A percentile compares a stretch with the other conserved stretches of the same genome.
These are phyloP conservation scores for Anisodus tanguticus DNA, from an alignment of 257 asterid genomes.

Conservation along the genomic window DNA sequence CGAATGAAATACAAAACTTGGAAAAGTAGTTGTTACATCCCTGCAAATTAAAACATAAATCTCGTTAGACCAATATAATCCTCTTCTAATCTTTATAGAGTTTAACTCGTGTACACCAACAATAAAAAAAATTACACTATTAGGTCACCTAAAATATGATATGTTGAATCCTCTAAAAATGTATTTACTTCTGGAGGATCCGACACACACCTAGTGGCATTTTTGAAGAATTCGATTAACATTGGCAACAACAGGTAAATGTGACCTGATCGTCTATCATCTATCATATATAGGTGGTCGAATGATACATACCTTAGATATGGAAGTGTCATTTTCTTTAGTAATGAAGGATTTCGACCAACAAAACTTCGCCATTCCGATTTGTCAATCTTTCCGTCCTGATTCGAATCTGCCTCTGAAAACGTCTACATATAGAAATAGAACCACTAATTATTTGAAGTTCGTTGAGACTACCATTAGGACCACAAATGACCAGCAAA, in stretches of 20 bases:
- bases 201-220: neutral
- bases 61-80: neutral
- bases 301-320: constrained; percentile 65
- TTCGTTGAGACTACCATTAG: neutral
- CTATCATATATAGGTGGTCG: neutral
- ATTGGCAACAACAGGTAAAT: neutral
- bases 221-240: neutral
- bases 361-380: constrained; percentile 89
- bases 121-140: neutral
- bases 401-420: constrained; percentile 75
- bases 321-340: constrained; percentile 95
- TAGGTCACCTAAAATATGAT: neutral
- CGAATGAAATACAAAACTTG: constrained; percentile 27
- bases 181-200: neutral
- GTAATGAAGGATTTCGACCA: constrained; percentile 74
- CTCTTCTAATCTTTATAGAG: neutral
- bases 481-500: neutral
- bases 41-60: neutral
- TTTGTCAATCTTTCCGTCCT: constrained; percentile 89
- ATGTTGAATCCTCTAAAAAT: neutral
- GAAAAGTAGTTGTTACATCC: constrained; percentile 30
- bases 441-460: neutral
- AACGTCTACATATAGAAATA: constrained; percentile 65
- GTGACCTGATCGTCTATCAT: neutral
- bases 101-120: too few relatives aligned